A percentile compares a stretch with the other conserved stretches of the same genome.
Evolutionary conservation across 805 yeast species (phyloP).

Genomic region (Kodamaea kakaduensis): DNA sequence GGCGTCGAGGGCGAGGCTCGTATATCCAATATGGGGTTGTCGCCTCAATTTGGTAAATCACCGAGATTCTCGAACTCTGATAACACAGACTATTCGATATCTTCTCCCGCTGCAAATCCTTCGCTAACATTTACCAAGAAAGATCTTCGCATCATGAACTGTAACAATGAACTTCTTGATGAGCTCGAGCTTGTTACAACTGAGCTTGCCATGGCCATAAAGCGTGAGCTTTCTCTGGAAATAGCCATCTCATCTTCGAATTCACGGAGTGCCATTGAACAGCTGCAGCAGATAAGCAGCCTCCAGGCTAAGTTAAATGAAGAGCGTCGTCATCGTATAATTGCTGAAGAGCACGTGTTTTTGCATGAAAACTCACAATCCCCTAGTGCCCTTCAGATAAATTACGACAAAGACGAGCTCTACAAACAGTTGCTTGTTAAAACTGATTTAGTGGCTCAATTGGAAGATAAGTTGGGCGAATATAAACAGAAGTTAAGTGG

Average conservation of each 20-base stretch:
- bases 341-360: slow-evolving; percentile 68
- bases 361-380: slow-evolving; percentile 49
- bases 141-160: slow-evolving; percentile 58
- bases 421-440: slow-evolving; percentile 44
- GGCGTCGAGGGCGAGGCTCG: no score
- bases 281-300: slow-evolving; percentile 38
- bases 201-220: slow-evolving; percentile 69
- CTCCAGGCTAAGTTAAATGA: slow-evolving; percentile 56
- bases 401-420: slow-evolving; percentile 53
- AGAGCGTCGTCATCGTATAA: slow-evolving; percentile 61
- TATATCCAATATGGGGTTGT: no score
- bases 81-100: not conserved
- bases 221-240: slow-evolving; percentile 63
- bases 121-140: slow-evolving; percentile 44
- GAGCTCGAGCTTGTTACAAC: slow-evolving; percentile 67
- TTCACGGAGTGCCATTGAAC: slow-evolving; percentile 31
- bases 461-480: slow-evolving; percentile 44
- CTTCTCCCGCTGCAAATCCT: not conserved
- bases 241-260: slow-evolving; percentile 27
- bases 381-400: slow-evolving; percentile 53
- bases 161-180: slow-evolving; percentile 53
- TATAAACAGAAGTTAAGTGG: slow-evolving; percentile 12
- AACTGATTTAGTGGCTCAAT: slow-evolving; percentile 45
- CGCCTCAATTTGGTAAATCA: not conserved
- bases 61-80: not conserved